Evolutionary conservation across 2,329 filamentous ascomycete species (phyloP), one percentile per base, ranked within the genome.

Genomic region (Cladosporium sp.): DNA sequence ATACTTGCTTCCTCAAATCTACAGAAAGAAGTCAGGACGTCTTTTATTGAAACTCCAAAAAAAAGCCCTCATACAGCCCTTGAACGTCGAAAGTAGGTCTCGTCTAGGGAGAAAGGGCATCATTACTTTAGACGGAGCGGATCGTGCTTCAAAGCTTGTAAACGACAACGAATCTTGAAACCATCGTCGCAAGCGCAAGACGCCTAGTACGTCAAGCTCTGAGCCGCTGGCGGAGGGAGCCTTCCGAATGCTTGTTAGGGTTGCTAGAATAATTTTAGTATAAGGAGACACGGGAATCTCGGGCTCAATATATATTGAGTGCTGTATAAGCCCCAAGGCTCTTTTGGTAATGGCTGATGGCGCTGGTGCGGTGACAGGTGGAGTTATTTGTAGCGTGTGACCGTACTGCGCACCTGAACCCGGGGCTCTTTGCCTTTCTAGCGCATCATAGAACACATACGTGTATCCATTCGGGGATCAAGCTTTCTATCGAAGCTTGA

Each of bases 101-200:
- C 17, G 12, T 22, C 9, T 24, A 7, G 28, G 53, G 34, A 37
- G 45, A 25, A 34, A 36, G 25, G 20, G 34, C 37, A 42, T 20
- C 50, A 20, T 35, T 45, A 54, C 51, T 40, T 25, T 15, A n/a
- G 24, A n/a, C 19, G 39, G 13, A 8, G 19, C 51, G 51, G 51
- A 54, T 37, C 51, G 25, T 44, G 51, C 39, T 15, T 20, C 17
- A 54, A 54, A 54, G 51, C 28, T 19, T 35, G 37, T 54, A 54
- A 36, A 45, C 51, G 51, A 13, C 25, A 8, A 17, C 25, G 7
- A 32, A n/a, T n/a, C 39, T 22, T 54, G 51, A 54, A 54, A 54
- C 51, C 28, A 32, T 36, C 51, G 45, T 12, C 47, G 28, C n/a
- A 24, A 25, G 42, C 42, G 6, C 15, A 25, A 12, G 15, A 13